phyloP scores from a whole-genome alignment of 495 filamentous ascomycete genomes.

The Aspergillus steynii region DNA sequence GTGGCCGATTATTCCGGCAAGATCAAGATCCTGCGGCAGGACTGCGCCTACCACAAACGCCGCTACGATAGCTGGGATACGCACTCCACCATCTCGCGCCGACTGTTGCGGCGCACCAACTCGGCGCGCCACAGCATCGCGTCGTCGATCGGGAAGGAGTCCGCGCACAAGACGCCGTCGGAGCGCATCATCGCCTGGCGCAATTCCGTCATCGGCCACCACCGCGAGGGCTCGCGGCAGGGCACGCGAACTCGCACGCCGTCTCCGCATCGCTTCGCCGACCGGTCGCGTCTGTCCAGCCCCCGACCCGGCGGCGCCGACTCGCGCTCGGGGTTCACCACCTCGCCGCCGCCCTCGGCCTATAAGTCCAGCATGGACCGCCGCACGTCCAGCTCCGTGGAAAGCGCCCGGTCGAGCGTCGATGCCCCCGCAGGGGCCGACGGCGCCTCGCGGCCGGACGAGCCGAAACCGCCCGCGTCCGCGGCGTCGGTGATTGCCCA shows the following conservation, averaged over 20 bases:
- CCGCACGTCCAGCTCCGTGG: slow-evolving; percentile 30
- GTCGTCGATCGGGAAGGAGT: slow-evolving; percentile 49
- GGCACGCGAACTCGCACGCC: slow-evolving; percentile 48
- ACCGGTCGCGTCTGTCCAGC: slow-evolving; percentile 30
- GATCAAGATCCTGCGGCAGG: slow-evolving; percentile 93
- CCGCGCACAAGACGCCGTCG: slow-evolving; percentile 57
- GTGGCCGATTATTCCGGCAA: slow-evolving; percentile 84
- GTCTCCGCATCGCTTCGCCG: slow-evolving; percentile 57
- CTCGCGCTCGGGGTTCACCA: slow-evolving; percentile 34
- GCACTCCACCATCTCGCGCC: slow-evolving; percentile 75
- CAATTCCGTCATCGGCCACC: slow-evolving; percentile 66
- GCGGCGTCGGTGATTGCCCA: slow-evolving; percentile 21
- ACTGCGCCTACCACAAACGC: slow-evolving; percentile 74
- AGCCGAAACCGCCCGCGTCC: slow-evolving; percentile 12
- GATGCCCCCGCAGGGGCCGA: slow-evolving; percentile 12
- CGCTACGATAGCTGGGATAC: slow-evolving; percentile 53
- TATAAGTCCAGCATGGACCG: slow-evolving; percentile 32
- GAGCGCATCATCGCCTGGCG: slow-evolving; percentile 94
- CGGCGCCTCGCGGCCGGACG: slow-evolving; percentile 8
- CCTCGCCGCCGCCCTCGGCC: slow-evolving; percentile 39
- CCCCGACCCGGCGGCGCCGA: slow-evolving; percentile 24
- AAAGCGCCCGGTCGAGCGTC: slow-evolving; percentile 26
- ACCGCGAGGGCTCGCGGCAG: slow-evolving; percentile 38
- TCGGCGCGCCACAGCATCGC: slow-evolving; percentile 56
- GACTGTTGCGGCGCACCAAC: slow-evolving; percentile 68